Conservation (phyloP, 306 rosid genomes). For the Acacia confusa region DNA sequence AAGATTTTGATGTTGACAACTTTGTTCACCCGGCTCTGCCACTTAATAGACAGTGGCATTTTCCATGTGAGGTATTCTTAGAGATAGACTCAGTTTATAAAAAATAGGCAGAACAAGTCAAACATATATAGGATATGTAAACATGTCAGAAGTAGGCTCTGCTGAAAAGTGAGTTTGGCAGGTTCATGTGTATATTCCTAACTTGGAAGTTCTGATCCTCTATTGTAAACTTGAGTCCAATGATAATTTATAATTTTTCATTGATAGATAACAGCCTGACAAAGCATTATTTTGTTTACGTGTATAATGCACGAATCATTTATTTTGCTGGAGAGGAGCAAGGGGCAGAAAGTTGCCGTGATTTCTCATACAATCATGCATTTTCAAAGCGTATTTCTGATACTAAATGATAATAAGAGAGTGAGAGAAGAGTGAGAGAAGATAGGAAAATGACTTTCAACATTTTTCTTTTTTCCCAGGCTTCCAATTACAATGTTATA, state of each 20-base stretch:
- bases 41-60: constrained; percentile 17
- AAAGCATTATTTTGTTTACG: constrained; percentile 7
- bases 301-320: constrained; percentile 17
- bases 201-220: not conserved
- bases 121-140: not conserved
- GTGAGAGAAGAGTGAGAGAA: not conserved
- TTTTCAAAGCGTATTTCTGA: not conserved
- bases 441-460: not conserved
- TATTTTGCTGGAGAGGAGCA: not conserved
- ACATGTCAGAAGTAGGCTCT: not conserved
- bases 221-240: not conserved
- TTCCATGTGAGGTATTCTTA: not conserved
- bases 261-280: constrained; percentile 11
- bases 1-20: constrained; percentile 27
- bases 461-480: not conserved
- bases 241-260: not conserved
- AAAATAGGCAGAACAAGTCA: not conserved
- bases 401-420: not conserved
- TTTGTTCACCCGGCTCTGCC: constrained; percentile 21
- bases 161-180: not conserved
- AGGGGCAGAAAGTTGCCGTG: not conserved
- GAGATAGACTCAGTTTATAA: not conserved
- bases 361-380: constrained; percentile 16
- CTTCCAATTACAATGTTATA: not conserved
- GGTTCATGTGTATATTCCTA: not conserved